Evolutionary conservation across 495 filamentous ascomycete species (phyloP).

Genomic region (Podospora pseudopauciseta): DNA sequence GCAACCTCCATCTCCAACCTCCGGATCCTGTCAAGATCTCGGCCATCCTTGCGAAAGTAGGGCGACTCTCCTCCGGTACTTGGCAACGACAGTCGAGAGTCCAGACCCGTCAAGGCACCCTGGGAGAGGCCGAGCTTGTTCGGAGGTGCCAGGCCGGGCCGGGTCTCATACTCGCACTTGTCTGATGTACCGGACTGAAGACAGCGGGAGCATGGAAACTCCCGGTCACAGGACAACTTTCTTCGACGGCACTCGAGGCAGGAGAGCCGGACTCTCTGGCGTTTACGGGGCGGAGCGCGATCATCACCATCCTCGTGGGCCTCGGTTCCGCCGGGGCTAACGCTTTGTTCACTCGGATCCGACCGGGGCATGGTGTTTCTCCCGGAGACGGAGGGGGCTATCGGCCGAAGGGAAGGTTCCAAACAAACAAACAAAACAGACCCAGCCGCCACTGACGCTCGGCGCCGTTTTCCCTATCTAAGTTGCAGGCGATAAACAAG

Average conservation of each 20-base stretch:
- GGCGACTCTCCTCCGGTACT: slow-evolving; percentile 26
- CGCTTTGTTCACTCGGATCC: slow-evolving; percentile 29
- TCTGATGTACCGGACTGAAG: slow-evolving; percentile 50
- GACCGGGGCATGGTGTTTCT: slow-evolving; percentile 21
- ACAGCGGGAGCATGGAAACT: slow-evolving; percentile 50
- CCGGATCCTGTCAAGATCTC: slow-evolving; percentile 47
- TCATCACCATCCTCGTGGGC: slow-evolving; percentile 26
- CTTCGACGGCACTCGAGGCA: slow-evolving; percentile 50
- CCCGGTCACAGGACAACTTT: slow-evolving; percentile 51
- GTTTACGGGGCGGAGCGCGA: slow-evolving; percentile 42
- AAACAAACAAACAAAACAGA: slow-evolving; percentile 1
- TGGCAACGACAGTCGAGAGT: slow-evolving; percentile 35
- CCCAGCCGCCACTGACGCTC: neutral
- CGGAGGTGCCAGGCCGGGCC: slow-evolving; percentile 40
- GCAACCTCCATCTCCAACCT: slow-evolving; percentile 48
- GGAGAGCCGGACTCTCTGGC: slow-evolving; percentile 47
- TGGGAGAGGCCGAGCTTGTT: slow-evolving; percentile 38
- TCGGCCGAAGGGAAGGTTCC: slow-evolving; percentile 7
- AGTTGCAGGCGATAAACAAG: neutral
- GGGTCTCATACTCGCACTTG: slow-evolving; percentile 48
- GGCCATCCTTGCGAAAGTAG: slow-evolving; percentile 32
- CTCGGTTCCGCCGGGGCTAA: slow-evolving; percentile 21
- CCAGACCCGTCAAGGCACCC: slow-evolving; percentile 32
- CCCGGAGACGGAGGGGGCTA: slow-evolving; percentile 17
- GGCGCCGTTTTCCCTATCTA: neutral